Conservation (phyloP, 345 rosid genomes). For the Populus euphratica region DNA sequence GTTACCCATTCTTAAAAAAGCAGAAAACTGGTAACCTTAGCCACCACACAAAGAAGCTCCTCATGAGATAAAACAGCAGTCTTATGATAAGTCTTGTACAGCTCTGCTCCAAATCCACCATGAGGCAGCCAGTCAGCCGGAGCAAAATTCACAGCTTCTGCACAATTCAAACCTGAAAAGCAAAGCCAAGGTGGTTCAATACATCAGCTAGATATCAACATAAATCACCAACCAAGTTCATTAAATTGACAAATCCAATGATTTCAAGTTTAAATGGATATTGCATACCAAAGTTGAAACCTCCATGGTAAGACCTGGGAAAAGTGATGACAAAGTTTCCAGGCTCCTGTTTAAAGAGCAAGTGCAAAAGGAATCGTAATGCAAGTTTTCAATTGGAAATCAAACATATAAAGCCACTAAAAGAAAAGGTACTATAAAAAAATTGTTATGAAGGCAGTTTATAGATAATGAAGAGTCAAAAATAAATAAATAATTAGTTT, state of each 20-base stretch:
- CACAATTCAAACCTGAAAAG: constrained; percentile 85
- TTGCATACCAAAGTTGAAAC: constrained; percentile 89
- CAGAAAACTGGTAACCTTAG: constrained; percentile 48
- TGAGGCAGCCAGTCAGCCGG: constrained; percentile 99
- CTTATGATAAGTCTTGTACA: constrained; percentile 76
- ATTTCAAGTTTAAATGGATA: constrained; percentile 2
- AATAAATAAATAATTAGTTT: background rate
- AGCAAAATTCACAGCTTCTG: constrained; percentile 97
- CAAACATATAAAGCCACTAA: constrained; percentile 1
- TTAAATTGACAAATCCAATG: constrained; percentile 4
- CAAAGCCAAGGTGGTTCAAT: constrained; percentile 4
- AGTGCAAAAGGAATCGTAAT: constrained; percentile 12
- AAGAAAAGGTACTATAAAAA: background rate
- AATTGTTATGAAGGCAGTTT: background rate
- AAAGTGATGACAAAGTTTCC: constrained; percentile 95
- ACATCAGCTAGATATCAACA: background rate
- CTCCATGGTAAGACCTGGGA: constrained; percentile 90
- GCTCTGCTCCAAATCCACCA: constrained; percentile 79
- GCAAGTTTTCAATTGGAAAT: constrained; percentile 8
- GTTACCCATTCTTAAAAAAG: background rate
- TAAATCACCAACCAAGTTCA: background rate
- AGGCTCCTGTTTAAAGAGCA: constrained; percentile 65
- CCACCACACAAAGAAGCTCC: constrained; percentile 94
- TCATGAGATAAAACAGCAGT: constrained; percentile 89
- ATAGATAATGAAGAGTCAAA: background rate